Conservation (phyloP, 495 filamentous ascomycete genomes). For the Terfezia boudieri region DNA sequence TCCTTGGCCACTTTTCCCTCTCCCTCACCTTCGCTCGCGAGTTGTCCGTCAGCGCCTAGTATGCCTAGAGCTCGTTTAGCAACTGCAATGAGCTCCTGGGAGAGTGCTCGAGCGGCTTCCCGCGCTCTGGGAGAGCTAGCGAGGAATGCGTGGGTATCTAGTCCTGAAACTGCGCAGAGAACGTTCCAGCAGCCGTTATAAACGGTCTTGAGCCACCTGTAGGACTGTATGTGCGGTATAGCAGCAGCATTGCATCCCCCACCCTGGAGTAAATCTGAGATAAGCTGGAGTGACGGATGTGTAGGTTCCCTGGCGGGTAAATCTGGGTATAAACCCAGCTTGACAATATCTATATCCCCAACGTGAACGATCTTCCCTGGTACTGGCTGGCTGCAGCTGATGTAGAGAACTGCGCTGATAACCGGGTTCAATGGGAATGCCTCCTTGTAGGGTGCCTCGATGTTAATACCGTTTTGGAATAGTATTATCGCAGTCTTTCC, state of each 20-base stretch:
- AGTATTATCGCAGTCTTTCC: slow-evolving; percentile 31
- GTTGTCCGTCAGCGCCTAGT: background rate
- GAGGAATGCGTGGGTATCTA: slow-evolving; percentile 25
- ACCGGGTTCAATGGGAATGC: slow-evolving; percentile 30
- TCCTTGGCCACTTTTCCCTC: slow-evolving; percentile 1
- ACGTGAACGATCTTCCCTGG: slow-evolving; percentile 28
- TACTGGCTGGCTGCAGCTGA: slow-evolving; percentile 25
- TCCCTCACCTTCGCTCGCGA: slow-evolving; percentile 3
- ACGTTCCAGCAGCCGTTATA: slow-evolving; percentile 30
- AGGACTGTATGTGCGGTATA: slow-evolving; percentile 19
- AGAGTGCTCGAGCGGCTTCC: too few relatives aligned
- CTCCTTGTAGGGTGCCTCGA: slow-evolving; percentile 31
- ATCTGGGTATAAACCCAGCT: slow-evolving; percentile 10
- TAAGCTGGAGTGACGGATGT: slow-evolving; percentile 14
- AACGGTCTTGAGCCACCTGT: slow-evolving; percentile 30
- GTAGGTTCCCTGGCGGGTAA: slow-evolving; percentile 6
- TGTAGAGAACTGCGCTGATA: slow-evolving; percentile 31
- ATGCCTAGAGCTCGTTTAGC: slow-evolving; percentile 26
- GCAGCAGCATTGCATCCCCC: slow-evolving; percentile 18
- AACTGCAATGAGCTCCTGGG: slow-evolving; percentile 22
- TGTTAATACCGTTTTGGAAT: slow-evolving; percentile 41
- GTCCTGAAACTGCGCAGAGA: slow-evolving; percentile 25
- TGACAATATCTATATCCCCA: slow-evolving; percentile 5
- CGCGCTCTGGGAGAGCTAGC: slow-evolving; percentile 19
- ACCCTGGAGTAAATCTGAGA: slow-evolving; percentile 21